Base-by-base conservation (phyloP, 306 rosid species). In the Cucurbita pepo region DNA sequence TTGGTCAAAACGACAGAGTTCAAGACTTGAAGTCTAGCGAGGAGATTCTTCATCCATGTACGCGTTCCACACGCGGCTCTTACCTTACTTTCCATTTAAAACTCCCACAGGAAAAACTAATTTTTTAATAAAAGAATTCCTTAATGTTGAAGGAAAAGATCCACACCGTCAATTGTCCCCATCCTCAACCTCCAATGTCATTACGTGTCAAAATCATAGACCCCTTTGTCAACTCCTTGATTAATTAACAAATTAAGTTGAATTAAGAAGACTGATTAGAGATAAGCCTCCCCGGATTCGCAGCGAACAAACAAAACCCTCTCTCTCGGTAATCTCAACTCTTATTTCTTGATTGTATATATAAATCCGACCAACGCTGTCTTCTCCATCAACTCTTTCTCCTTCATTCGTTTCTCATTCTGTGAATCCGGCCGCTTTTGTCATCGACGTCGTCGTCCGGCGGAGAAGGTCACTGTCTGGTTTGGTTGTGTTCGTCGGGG, bases 261-360 rank as follows among this genome's bases (percentile, higher is more conserved):
- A 10, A 36, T 34, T 34, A 10, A 0, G 21, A 18, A 64, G 37
- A 41, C 48, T 12, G 25, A 18, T 64, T 67, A 8, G 57, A 69
- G 56, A 47, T 69, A 25, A 69, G 41, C 73, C 73, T 47, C 48
- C 57, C 73, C 57, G 73, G 56, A 48, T 69, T 69, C 48, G 73
- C 25, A 8, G 73, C 73, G 25, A 69, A 69, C 73, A 69, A 69
- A 69, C 73, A 30, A 38, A 66, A 19, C 56, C n/a, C 22, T 66
- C 19, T 44, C 72, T 63, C 52, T 63, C 72, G 52, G 52, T 63
- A 63, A 63, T 63, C 51, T 63, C 70, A 63, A 43, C 71, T 64
- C 71, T 19, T 10, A 2, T 56, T 57, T 65, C 13, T 5, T 4
- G 36, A 5, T 65, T 65, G 21, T 15, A 25, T 47, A 47, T 47